phyloP scores from a whole-genome alignment of 2,329 filamentous ascomycete genomes.

The Lachnellula occidentalis region DNA sequence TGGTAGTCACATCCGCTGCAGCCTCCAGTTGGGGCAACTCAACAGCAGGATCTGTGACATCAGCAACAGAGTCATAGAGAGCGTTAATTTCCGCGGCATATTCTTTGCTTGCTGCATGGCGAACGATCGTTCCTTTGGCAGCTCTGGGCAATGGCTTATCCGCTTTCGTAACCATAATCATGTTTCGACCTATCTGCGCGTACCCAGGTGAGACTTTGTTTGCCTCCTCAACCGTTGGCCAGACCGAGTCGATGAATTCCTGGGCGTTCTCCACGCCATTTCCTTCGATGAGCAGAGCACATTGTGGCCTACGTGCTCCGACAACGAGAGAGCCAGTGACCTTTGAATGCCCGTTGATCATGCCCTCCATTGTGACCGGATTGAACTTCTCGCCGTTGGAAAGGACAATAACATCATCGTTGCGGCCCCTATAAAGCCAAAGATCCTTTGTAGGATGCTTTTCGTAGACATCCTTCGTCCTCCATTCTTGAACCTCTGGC shows the following conservation, averaged over 20 bases:
- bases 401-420: conserved; percentile 40
- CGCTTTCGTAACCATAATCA: neutral
- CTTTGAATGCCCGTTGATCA: neutral
- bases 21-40: no score
- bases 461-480: conserved; percentile 35
- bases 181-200: neutral
- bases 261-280: neutral
- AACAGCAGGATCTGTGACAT: neutral
- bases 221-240: neutral
- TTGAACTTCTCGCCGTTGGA: conserved; percentile 42
- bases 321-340: neutral
- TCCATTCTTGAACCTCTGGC: conserved; percentile 31
- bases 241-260: neutral
- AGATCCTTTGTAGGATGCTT: conserved; percentile 34
- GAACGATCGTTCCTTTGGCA: neutral
- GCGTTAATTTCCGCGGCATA: neutral
- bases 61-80: neutral
- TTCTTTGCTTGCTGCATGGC: neutral
- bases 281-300: neutral
- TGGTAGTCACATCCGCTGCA: no score
- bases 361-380: conserved; percentile 27
- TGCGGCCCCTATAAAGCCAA: conserved; percentile 33
- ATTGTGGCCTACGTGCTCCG: neutral
- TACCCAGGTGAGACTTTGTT: neutral
- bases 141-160: neutral